phyloP scores from a whole-genome alignment of 2,329 filamentous ascomycete genomes.

The Colletotrichum eleusines region DNA sequence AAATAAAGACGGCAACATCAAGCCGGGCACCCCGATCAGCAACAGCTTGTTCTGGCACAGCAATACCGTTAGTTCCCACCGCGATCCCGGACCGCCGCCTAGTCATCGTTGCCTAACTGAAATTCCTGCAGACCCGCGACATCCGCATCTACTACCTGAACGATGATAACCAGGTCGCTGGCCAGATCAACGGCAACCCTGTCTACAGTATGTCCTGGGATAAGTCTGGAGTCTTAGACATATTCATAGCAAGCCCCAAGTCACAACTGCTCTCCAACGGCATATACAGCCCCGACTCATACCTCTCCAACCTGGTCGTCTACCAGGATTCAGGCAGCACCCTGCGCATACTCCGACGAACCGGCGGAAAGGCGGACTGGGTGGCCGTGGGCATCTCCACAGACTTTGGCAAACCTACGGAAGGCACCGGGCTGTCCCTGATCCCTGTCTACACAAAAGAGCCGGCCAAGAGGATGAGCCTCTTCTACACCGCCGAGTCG shows the following conservation, averaged over 20 bases:
- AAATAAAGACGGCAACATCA: constrained; percentile 21
- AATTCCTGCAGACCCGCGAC: constrained; percentile 18
- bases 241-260: constrained; percentile 16
- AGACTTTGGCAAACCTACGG: constrained; percentile 21
- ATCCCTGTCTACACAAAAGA: constrained; percentile 31
- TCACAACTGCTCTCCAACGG: constrained; percentile 37
- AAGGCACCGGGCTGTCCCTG: constrained; percentile 27
- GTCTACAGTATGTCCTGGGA: constrained; percentile 25
- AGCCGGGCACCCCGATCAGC: constrained; percentile 38
- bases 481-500: constrained; percentile 28
- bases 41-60: constrained; percentile 39
- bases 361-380: constrained; percentile 32
- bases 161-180: constrained; percentile 31
- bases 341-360: constrained; percentile 27
- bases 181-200: constrained; percentile 27
- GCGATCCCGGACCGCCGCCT: too few species aligned
- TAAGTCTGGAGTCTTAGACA: constrained; percentile 32
- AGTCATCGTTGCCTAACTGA: too few species aligned
- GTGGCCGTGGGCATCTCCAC: constrained; percentile 18
- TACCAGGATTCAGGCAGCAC: constrained; percentile 34
- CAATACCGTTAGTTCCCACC: constrained; percentile 3
- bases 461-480: constrained; percentile 18
- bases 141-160: constrained; percentile 36
- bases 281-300: constrained; percentile 26
- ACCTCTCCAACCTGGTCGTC: constrained; percentile 32